Conservation (phyloP, 441 rosid genomes). For the Euphorbia neoarborescens region DNA sequence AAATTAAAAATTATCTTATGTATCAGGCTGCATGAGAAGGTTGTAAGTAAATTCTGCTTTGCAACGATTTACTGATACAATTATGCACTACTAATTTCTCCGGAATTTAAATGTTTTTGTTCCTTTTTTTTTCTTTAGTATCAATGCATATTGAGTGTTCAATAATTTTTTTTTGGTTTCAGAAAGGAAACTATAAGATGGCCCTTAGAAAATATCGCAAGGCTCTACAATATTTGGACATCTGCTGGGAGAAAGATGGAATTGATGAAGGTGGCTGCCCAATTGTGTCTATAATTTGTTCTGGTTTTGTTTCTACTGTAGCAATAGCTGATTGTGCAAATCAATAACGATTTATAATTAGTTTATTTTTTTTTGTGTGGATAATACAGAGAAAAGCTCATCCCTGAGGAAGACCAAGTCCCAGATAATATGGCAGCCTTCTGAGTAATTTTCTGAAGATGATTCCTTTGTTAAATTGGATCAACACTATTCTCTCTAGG, state of each 20-base stretch:
- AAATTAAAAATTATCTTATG: neutral
- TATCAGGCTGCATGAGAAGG: neutral
- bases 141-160: neutral
- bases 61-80: neutral
- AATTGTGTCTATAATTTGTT: neutral
- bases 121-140: neutral
- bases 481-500: too few relatives aligned
- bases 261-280: conserved; percentile 64
- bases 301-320: conserved; percentile 4
- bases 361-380: conserved; percentile 12
- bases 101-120: neutral
- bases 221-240: conserved; percentile 78
- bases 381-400: too few relatives aligned
- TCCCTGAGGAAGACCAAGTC: too few relatives aligned
- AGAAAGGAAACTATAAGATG: conserved; percentile 93
- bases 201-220: conserved; percentile 84
- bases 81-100: neutral
- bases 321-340: neutral
- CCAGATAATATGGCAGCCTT: too few relatives aligned
- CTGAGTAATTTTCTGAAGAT: too few relatives aligned
- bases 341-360: neutral
- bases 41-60: neutral
- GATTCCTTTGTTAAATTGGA: too few relatives aligned
- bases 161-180: conserved; percentile 1
- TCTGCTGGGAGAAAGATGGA: conserved; percentile 97